Base-by-base conservation (phyloP, 805 yeast species). In the Starmerella vaccinii region DNA sequence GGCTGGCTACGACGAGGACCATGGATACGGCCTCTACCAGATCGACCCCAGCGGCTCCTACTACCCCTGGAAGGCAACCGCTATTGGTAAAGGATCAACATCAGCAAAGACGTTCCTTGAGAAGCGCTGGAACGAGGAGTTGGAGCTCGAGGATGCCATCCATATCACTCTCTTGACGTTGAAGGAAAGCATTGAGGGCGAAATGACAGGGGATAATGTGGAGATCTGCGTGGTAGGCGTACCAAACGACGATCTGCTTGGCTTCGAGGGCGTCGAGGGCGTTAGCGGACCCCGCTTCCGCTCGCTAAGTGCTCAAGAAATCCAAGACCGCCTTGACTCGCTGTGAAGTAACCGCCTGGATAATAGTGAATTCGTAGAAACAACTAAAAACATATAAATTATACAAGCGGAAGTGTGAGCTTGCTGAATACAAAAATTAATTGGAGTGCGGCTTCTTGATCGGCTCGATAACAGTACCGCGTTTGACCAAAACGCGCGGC, bases 11-110 rank as follows among this genome's bases (percentile, higher is more conserved):
- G 97, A 92, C 65, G 87, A 82, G 33, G 74, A 74, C 52, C 79
- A 76, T 60, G 80, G 80, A 26, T 89, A 77, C 68, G 84, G 84
- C 64, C 74, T 92, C 53, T 92, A 92, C 68, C 99, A 92, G 70
- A 95, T 92, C 44, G 99, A 92, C 70, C 99, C 99, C 4, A 84
- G 95, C 3, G 99, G 99, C 9, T 81, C 96, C 37, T 92, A 83
- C 67, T 92, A 86, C 76, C 97, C 99, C 9, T 92, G 99, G 99
- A 92, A 90, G 69, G 98, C 98, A 34, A 90, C 98, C 3, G 97
- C 98, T 22, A 92, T 92, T 61, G 99, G 99, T 57, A 89, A 88
- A 65, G 95, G 96, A 23, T 81, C 96, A 3, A 80, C 80, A 40
- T 86, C 95, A n/a, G 98, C 97, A 32, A 92, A 94, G 73, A 90